Evolutionary conservation across 306 rosid genomes (phyloP), one percentile per base, ranked within the genome.

Genomic region (Cucumis sativus): DNA sequence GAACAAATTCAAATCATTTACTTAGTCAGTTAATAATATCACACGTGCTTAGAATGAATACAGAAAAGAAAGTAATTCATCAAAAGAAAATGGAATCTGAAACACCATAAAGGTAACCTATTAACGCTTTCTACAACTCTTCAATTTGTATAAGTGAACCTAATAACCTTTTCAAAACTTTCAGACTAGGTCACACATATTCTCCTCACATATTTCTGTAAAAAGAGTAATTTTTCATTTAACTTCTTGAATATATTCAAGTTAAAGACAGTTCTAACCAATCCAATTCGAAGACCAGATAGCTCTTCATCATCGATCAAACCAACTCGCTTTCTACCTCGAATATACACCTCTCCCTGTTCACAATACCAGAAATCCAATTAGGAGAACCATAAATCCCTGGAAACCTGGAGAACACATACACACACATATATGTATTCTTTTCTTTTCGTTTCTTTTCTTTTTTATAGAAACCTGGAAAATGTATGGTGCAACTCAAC

Each of bases 301-400:
- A 96, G 82, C 85, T 91, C 94, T 5, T 89, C 98, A 40, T 96
- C 99, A 5, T 97, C 91, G 59, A 96, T 87, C 84, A 92, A 86
- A 84, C 98, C 99, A 79, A 30, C 84, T 79, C 99, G 87, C 87
- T 84, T 92, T 88, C 82, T 86, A 76, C 98, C 99, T 80, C 89
- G 87, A 76, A 96, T 88, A 74, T 91, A 91, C 82, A 96, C 99
- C 79, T 92, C 97, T 68, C 99, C 99, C 98, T 96, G 91, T 73
- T 79, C 81, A 78, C 84, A 59, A 79, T 35, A 72, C 57, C 51
- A 16, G 28, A 78, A 75, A 60, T 82, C 75, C 52, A 66, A 18
- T 71, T 17, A 63, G 58, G 75, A 83, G 63, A 60, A 35, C 5
- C 65, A 43, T 18, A 70, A 28, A 28, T 25, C 39, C 21, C 30